Base-by-base conservation (phyloP, 2,329 filamentous ascomycete genomes). In the Arthrinium puccinioides region DNA sequence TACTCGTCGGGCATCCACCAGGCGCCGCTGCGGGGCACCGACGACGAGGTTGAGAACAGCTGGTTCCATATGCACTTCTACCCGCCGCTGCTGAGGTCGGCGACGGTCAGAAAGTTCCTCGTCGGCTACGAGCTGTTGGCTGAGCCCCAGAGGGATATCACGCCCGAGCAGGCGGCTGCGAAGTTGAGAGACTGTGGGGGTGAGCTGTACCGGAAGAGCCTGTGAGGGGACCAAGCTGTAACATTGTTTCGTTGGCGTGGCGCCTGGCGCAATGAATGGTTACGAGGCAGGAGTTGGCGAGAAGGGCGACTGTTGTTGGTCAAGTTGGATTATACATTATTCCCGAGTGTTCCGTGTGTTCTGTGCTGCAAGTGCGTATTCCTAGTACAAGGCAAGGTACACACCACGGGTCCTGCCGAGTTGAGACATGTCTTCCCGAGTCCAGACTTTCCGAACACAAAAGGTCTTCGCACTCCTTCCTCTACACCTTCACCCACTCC, bases 41-140 rank as follows among this genome's bases (percentile, higher is more conserved):
- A 78, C 1, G 87, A 94, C 44, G 90, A 97, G 60, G 76, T 90
- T 37, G 84, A 95, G 51, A 80, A 80, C 43, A 87, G 86, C 48
- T 90, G 94, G 62, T 80, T 98, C 56, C 92, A 98, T 61, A 82
- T 98, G 68, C 92, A 98, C 66, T 98, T 98, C 62, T 97, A 96
- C 60, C 92, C 92, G 28, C 92, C 92, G 10, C 70, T 98, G 32
- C 70, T 98, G 46, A 80, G 92, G 39, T 95, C 88, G 32, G 89
- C 92, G 3, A 95, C 88, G 0, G 89, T 98, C 32, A 81, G 86
- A 50, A 98, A 98, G 66, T 98, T 97, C 64, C 63, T 97, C 36
- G 92, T 98, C 23, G 92, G 92, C 0, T 97, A 94, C 58, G 92
- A 98, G 64, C 74, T 98, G 64, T 79, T 98, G 77, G 92, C 86